These are phyloP conservation scores for Camellia sinensis DNA, from an alignment of 148 eudicot genomes.

Conservation along the genomic window DNA sequence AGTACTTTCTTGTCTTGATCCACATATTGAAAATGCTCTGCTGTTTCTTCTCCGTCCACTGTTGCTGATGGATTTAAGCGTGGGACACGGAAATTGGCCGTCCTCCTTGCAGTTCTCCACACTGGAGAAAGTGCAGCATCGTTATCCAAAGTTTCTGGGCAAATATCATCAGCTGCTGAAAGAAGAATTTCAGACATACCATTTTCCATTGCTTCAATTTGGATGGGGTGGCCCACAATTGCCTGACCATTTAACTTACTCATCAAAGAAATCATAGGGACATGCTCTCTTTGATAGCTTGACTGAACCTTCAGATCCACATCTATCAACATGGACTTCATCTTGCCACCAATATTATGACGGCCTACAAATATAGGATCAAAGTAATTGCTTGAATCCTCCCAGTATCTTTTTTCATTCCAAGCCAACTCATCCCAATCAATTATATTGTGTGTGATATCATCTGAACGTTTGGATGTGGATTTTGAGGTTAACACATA, in stretches of 20 bases:
- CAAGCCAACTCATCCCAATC: conserved; percentile 61
- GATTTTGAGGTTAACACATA: conserved; percentile 29
- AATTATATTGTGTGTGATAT: conserved; percentile 21
- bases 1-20: conserved; percentile 38
- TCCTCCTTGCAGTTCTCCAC: conserved; percentile 84
- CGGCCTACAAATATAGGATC: conserved; percentile 42
- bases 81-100: conserved; percentile 63
- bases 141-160: conserved; percentile 23
- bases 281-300: conserved; percentile 70
- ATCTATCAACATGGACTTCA: conserved; percentile 54
- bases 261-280: conserved; percentile 89
- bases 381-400: conserved; percentile 42
- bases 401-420: conserved; percentile 63
- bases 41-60: conserved; percentile 36
- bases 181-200: conserved; percentile 60
- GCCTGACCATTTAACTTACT: conserved; percentile 93
- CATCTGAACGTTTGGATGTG: conserved; percentile 39
- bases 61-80: conserved; percentile 54
- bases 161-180: conserved; percentile 31
- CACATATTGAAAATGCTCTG: conserved; percentile 24
- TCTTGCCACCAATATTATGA: conserved; percentile 37
- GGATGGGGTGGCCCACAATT: conserved; percentile 90
- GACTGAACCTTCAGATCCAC: conserved; percentile 82
- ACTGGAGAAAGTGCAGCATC: conserved; percentile 44
- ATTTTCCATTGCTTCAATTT: conserved; percentile 67